These are phyloP conservation scores for Vigna radiata DNA, from an alignment of 306 rosid genomes.

Conservation along the genomic window DNA sequence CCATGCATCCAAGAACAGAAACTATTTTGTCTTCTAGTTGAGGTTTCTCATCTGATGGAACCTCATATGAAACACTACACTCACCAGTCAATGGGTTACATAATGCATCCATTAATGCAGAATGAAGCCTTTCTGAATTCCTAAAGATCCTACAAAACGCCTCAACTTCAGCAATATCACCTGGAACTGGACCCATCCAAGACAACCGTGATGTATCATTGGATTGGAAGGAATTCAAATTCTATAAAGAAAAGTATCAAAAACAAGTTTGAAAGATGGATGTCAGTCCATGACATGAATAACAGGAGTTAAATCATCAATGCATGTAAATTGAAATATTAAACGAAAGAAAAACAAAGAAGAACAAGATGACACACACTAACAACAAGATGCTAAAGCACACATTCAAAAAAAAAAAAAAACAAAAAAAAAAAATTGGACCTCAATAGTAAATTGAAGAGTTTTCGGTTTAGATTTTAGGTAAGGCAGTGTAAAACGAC, in stretches of 20 bases:
- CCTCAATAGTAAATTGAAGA: not conserved
- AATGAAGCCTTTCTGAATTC: conserved; percentile 81
- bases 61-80: conserved; percentile 83
- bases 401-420: not conserved
- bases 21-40: conserved; percentile 89
- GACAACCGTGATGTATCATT: conserved; percentile 60
- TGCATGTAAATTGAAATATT: conserved; percentile 15
- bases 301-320: conserved; percentile 14
- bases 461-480: not conserved
- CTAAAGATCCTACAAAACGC: conserved; percentile 95
- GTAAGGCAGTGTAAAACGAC: too few relatives aligned
- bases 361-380: not conserved
- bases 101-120: conserved; percentile 79
- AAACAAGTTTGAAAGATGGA: conserved; percentile 30
- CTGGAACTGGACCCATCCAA: conserved; percentile 94
- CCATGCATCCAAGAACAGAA: conserved; percentile 91
- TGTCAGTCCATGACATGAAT: conserved; percentile 50
- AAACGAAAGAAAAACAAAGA: not conserved
- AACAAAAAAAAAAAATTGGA: not conserved
- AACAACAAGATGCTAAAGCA: conserved; percentile 1
- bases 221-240: conserved; percentile 60
- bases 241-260: conserved; percentile 34
- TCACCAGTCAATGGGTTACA: conserved; percentile 95
- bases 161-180: conserved; percentile 97
- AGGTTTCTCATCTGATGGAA: conserved; percentile 85